Evolutionary conservation across 2,329 filamentous ascomycete species (phyloP), one percentile per base, ranked within the genome.

Genomic region (Akanthomyces uredinophilus): DNA sequence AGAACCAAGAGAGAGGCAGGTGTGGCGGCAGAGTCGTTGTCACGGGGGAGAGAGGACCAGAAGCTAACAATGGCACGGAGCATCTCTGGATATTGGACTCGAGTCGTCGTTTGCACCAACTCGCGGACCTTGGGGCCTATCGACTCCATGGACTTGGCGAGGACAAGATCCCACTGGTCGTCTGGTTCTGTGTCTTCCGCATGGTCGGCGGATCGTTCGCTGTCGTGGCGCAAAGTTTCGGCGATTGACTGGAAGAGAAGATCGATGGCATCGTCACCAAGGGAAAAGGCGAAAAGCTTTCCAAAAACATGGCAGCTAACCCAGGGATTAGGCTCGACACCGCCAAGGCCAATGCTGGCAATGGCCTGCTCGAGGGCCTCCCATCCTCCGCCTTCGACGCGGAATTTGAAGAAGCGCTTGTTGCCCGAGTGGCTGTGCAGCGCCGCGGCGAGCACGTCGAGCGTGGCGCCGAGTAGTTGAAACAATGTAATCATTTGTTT

Each of bases 351-450:
- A 73, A 87, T 86, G 72, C 85, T 86, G 65, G 83, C 84, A 76
- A 93, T 83, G 6, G 84, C 85, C 70, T 90, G 85, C 70, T 95
- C 88, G 60, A 97, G 73, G 8, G 87, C 84, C 66, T 87, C 82
- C 88, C 92, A 96, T 4, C 94, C 92, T 62, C 88, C 90, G 24
- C 85, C 87, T 63, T 90, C 84, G 35, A 96, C 86, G 66, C 86
- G 83, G 67, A 87, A 87, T 63, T 86, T 84, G 72, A 98, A 98
- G 77, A 94, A 97, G 68, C 90, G 86, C 70, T 88, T 85, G 75
- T 98, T 99, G 22, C 93, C 94, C 52, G 88, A 82, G 73, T 98
- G 92, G 51, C 87, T 86, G 60, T 86, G 84, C 66, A 99, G 83
- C 16, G 87, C 87, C 53, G 89, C 88, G 1, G 90, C 88, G 32